Evolutionary conservation across 495 filamentous ascomycete species (phyloP).

Genomic region (Penicillium robsamsonii): DNA sequence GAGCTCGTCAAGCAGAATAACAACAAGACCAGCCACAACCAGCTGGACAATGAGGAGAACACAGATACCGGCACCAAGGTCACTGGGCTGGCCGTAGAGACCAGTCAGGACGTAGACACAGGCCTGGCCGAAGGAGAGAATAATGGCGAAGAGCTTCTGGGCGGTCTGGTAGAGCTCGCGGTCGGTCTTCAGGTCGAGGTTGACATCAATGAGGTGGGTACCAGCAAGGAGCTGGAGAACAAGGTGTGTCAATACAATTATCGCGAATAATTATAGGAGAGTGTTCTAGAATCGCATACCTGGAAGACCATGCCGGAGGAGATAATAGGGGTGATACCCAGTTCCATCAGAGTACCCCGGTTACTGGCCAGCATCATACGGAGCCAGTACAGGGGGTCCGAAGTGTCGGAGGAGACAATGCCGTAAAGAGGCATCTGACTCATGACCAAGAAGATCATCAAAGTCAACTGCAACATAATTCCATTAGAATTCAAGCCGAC

Average conservation of each 20-base stretch:
- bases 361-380: conserved; percentile 99
- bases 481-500: conserved; percentile 34
- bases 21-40: conserved; percentile 92
- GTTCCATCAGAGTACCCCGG: conserved; percentile 95
- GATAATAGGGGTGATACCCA: conserved; percentile 99
- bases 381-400: conserved; percentile 98
- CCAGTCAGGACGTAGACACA: conserved; percentile 97
- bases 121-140: conserved; percentile 94
- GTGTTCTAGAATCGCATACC: conserved; percentile 39
- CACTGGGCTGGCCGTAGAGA: conserved; percentile 92
- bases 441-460: conserved; percentile 99
- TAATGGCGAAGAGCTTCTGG: conserved; percentile 99
- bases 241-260: conserved; percentile 21
- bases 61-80: conserved; percentile 96
- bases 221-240: conserved; percentile 76
- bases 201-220: conserved; percentile 99
- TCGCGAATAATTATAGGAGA: background rate
- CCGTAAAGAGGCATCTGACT: conserved; percentile 98
- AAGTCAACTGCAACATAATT: conserved; percentile 63
- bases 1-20: conserved; percentile 98
- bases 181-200: conserved; percentile 98
- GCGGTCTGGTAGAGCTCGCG: conserved; percentile 99
- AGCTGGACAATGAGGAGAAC: conserved; percentile 96
- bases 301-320: conserved; percentile 99
- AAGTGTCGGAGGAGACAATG: conserved; percentile 94